Evolutionary conservation across 2,329 filamentous ascomycete species (phyloP).

Genomic region (Fusarium paranaense): DNA sequence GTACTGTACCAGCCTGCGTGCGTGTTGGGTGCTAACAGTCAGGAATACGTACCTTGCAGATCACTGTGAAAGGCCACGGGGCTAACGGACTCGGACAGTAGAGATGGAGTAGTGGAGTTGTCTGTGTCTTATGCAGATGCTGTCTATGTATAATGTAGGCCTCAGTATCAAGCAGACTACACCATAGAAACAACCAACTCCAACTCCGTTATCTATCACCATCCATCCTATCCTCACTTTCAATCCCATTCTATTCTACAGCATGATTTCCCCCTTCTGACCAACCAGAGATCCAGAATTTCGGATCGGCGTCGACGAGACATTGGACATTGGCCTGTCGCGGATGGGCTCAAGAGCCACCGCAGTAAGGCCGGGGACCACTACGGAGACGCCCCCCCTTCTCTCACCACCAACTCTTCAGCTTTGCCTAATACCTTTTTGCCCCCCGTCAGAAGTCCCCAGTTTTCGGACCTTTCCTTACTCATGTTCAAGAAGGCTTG

Average conservation of each 20-base stretch:
- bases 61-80: neutral
- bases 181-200: neutral
- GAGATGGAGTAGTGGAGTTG: neutral
- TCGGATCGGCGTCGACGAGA: constrained; percentile 48
- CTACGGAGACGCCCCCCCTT: constrained; percentile 35
- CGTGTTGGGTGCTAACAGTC: neutral
- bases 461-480: constrained; percentile 31
- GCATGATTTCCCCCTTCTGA: constrained; percentile 11
- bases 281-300: constrained; percentile 36
- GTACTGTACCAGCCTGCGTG: neutral
- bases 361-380: constrained; percentile 45
- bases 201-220: neutral
- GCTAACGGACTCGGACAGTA: neutral
- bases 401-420: neutral
- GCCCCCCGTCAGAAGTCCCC: constrained; percentile 12
- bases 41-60: neutral
- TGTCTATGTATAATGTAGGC: neutral
- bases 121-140: neutral
- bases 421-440: neutral
- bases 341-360: constrained; percentile 39
- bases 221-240: neutral
- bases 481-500: constrained; percentile 9
- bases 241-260: neutral
- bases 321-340: constrained; percentile 41
- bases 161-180: neutral